Base-by-base conservation (phyloP, 345 rosid genomes). In the Euphorbia tirucalli region DNA sequence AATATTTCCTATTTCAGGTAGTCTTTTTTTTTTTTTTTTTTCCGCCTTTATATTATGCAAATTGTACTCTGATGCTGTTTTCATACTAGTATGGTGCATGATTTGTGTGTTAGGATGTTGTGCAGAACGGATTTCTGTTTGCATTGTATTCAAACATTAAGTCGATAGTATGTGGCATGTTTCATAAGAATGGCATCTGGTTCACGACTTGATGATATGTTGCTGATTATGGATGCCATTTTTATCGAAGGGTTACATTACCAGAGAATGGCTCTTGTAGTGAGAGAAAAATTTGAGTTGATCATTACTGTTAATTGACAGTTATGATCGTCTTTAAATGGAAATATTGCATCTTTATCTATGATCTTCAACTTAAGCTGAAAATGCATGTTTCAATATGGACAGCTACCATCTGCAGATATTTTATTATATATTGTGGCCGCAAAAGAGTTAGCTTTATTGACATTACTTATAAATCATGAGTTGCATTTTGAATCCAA, bases 1-100 rank as follows among this genome's bases (percentile, higher is more conserved):
- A 87, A 43, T 90, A 89, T 77, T 92, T 92, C 78, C 80, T 88
- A 80, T 85, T 90, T 72, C 96, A 92, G 93, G 93, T 92, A 73
- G 16, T 11, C 19, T 44, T 59, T 8, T 24, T 1, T 18, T 59
- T 15, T 19, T 14, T 30, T 16, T 3, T 0, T 21, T 7, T n/a
- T 61, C 3, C 7, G 28, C 43, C 56, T 44, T 25, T 1, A 1
- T 15, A 15, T 49, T 15, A 0, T 55, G 59, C 46, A 43, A 8
- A 61, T 39, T 55, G 54, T 19, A 3, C 44, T 63, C 27, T 54
- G 41, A 52, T 52, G 32, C 63, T 50, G 48, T 15, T 32, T 32
- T 32, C 49, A 11, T 54, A 19, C 28, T 27, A 3, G 2, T 27
- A 4, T 56, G 21, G 3, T 55, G 2, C 30, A 16, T 56, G 22